phyloP scores from a whole-genome alignment of 164 flowering plant genomes.

The Saururus chinensis region DNA sequence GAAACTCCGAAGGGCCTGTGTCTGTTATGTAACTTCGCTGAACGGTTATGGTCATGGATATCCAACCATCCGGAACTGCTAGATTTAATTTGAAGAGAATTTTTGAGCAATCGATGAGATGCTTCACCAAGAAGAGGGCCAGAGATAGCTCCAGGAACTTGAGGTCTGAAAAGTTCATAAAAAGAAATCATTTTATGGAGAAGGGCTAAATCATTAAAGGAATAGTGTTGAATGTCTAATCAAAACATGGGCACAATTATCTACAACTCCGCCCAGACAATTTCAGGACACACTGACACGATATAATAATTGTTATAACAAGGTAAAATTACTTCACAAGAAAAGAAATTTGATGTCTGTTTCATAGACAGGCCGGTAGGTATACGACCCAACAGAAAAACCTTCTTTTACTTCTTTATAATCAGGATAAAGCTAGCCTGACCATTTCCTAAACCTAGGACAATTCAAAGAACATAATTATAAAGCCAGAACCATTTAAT shows the following conservation, averaged over 20 bases:
- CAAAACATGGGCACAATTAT: background rate
- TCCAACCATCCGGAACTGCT: constrained; percentile 21
- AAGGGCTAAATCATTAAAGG: background rate
- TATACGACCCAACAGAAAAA: background rate
- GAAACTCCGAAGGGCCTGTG: constrained; percentile 63
- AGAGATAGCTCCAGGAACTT: constrained; percentile 61
- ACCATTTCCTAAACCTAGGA: background rate
- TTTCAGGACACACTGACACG: background rate
- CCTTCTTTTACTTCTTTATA: background rate
- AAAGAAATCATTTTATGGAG: background rate
- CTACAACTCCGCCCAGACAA: background rate
- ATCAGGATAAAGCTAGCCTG: background rate
- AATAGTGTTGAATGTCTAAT: background rate
- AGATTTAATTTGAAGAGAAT: constrained; percentile 48
- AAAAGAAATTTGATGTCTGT: background rate
- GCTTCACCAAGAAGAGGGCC: constrained; percentile 86
- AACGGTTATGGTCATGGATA: constrained; percentile 15
- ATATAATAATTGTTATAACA: too few relatives aligned
- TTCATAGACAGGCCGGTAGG: background rate
- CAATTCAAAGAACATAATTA: background rate
- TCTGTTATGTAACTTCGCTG: constrained; percentile 26
- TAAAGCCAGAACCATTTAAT: too few relatives aligned
- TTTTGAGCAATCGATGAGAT: constrained; percentile 78
- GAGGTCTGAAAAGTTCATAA: constrained; percentile 43
- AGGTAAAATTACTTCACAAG: background rate